A percentile compares a stretch with the other conserved stretches of the same genome.
These are phyloP conservation scores for Verticillium isaacii DNA, from an alignment of 2,329 filamentous ascomycete species.

Conservation along the genomic window DNA sequence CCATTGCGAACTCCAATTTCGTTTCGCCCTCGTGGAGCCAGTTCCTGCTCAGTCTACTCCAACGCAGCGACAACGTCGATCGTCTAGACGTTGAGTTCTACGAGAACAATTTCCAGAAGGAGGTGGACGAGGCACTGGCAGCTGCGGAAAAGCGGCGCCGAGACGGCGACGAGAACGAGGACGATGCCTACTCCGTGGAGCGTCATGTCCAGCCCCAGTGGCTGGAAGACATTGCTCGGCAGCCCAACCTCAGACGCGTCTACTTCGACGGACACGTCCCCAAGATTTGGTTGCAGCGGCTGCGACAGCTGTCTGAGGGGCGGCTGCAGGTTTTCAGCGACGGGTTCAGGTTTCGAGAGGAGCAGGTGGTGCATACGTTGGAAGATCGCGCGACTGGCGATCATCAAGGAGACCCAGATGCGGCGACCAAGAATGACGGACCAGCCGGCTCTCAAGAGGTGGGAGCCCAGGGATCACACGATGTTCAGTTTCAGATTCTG, in stretches of 20 bases:
- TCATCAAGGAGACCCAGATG: not conserved
- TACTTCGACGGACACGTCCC: not conserved
- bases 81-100: not conserved
- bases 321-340: not conserved
- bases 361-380: not conserved
- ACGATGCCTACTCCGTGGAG: not conserved
- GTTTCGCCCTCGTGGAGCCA: not conserved
- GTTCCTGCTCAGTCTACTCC: not conserved
- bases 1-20: no score
- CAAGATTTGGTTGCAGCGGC: not conserved
- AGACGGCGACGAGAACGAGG: not conserved
- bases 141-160: not conserved
- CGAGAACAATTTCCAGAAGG: not conserved
- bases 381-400: not conserved
- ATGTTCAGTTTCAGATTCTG: not conserved
- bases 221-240: not conserved
- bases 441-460: no score
- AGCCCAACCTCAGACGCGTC: not conserved
- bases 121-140: not conserved
- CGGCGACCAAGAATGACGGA: not conserved
- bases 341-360: not conserved
- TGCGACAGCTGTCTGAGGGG: not conserved
- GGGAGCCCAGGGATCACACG: not conserved
- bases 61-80: not conserved
- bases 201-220: not conserved